Evolutionary conservation across 768 basidiomycete genomes (phyloP), one percentile per base, ranked within the genome.

Genomic region (Mycena kentingensis): DNA sequence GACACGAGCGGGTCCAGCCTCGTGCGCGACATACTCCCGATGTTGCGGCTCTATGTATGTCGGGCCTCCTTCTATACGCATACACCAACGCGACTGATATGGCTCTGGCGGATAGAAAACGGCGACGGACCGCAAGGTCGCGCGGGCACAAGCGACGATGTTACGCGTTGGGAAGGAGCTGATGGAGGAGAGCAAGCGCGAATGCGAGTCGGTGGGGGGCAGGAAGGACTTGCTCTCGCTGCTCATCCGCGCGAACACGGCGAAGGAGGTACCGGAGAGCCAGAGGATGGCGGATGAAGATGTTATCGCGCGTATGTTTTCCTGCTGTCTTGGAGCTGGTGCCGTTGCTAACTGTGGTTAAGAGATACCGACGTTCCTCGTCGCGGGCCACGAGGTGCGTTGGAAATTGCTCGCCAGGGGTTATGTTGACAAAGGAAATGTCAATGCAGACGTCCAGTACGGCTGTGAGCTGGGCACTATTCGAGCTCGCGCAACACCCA

Each of bases 331-430:
- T 37, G 3, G 19, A 21, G 18, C 21, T 3, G 21, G 1, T 7
- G 1, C 16, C 27, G 7, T 15, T 22, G n/a, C 8, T n/a, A 3
- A 39, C 29, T 26, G 27, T 4, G 6, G 22, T 26, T 8, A 56
- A 84, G 83, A 85, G 74, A 77, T 84, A 0, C 80, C 81, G 1
- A 85, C 83, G 0, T 83, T 84, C 63, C 61, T 85, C 8, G 71
- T 81, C 1, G 82, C 83, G 1, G 83, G 83, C 2, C 80, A 83
- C 56, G 81, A 83, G 53, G 82, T 81, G n/a, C n/a, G n/a, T n/a
- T n/a, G n/a, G n/a, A n/a, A n/a, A n/a, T n/a, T n/a, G n/a, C n/a
- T n/a, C n/a, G n/a, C n/a, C n/a, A n/a, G n/a, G n/a, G n/a, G n/a
- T n/a, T n/a, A n/a, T n/a, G n/a, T n/a, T n/a, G n/a, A n/a, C n/a